Evolutionary conservation across 78 protist genomes (phyloP), one percentile per base, ranked within the genome.

Genomic region (Cavenderia fasciculata): DNA sequence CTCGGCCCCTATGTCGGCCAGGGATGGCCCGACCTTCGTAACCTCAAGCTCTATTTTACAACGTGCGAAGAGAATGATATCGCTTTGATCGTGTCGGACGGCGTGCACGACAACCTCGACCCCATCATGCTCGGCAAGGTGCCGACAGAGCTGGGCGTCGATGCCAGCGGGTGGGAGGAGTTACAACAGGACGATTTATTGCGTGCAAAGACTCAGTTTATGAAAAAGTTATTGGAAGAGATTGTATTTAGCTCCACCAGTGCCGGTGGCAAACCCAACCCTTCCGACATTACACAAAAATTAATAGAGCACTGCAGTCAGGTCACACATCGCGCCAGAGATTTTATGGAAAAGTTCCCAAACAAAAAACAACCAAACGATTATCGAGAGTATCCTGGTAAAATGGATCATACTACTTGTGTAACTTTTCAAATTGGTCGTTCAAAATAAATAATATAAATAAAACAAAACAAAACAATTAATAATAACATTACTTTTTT

Each of bases 1-100:
- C 27, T 92, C 33, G 95, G 95, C 2, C 95, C 89, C 16, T 92
- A 92, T 31, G 84, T 92, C 47, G 95, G 95, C n/a, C 85, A 92
- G 41, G 95, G 95, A 29, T 72, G 72, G 59, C 95, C 95, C 4
- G 95, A 92, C 25, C 71, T 92, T 7, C 33, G 95, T 12, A 86
- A 92, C 44, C 68, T 92, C 18, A 85, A 85, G 43, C 34, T 92
- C 23, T 92, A 86, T 43, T 92, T 82, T 44, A 59, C 86, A 29
- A 61, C 61, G 43, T 74, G 74, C 62, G 91, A 91, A 46, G 85
- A 74, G 85, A 75, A 75, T 25, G 92, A 92, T 36, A 92, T 85
- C 34, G 91, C 86, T 8, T 31, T 92, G 29, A 74, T 85, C 12
- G 59, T 74, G 47, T 72, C 86, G 31, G 92, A 82, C 61, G 95